Evolutionary conservation across 139 green algal species (phyloP), one percentile per base, ranked within the genome.

Genomic region (Chlorella vulgaris): DNA sequence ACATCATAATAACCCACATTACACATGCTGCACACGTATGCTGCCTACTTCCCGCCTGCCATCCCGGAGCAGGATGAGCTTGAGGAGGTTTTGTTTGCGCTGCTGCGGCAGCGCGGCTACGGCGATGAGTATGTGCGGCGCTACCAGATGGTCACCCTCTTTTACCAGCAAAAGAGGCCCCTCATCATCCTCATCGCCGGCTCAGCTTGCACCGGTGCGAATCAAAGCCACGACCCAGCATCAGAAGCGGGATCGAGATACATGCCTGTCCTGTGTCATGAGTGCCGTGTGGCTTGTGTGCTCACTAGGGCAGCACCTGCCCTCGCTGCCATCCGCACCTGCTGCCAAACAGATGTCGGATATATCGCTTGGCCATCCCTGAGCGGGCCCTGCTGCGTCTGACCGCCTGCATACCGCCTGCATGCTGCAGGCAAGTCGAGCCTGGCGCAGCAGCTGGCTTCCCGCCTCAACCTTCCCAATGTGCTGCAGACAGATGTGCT

Each of bases 381-480:
- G n/a, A n/a, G n/a, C n/a, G n/a, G n/a, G n/a, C n/a, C n/a, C n/a
- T n/a, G n/a, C n/a, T n/a, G n/a, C n/a, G n/a, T n/a, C n/a, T n/a
- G n/a, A n/a, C n/a, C n/a, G n/a, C n/a, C n/a, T n/a, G n/a, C n/a
- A n/a, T n/a, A n/a, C n/a, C n/a, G n/a, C n/a, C n/a, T n/a, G n/a
- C n/a, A n/a, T n/a, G 22, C 42, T 36, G 81, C 88, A 94, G 95
- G 95, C 68, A 98, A 98, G 87, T 98, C 95, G 0, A 92, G 86
- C 5, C 76, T 98, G 22, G 94, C 95, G 1, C 96, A 98, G 86
- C 92, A 96, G 86, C 90, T 98, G 53, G 93, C 95, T 0, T 90
- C 94, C 0, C 86, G 94, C 15, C 90, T 98, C 42, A 98, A 98
- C 91, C 87, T 98, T 76, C 93, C 95, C 40, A 98, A 98, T 73